A percentile compares a stretch with the other conserved stretches of the same genome.
Evolutionary conservation across 208 protist genomes (phyloP).

Genomic region (Jaenimonas drosophilae): DNA sequence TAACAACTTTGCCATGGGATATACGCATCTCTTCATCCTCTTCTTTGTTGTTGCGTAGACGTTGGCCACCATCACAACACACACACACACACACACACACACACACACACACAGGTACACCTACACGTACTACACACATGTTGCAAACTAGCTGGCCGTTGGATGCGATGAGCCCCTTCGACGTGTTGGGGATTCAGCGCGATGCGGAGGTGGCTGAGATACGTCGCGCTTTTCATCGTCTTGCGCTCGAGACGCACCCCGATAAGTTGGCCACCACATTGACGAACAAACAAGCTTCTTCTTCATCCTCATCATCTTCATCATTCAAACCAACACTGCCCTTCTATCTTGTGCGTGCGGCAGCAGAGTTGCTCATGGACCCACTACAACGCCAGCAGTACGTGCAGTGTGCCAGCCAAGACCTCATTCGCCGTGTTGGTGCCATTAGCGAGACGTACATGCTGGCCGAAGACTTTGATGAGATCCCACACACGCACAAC

Average conservation of each 20-base stretch:
- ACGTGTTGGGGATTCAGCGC: conserved; percentile 29
- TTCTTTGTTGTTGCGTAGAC: conserved; percentile 3
- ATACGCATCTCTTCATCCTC: neutral
- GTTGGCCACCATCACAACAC: neutral
- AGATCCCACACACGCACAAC: neutral
- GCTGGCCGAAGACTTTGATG: conserved; percentile 39
- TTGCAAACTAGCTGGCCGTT: too few relatives aligned
- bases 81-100: neutral
- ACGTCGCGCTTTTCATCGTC: conserved; percentile 43
- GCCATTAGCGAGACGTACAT: conserved; percentile 46
- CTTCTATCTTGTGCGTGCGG: conserved; percentile 61
- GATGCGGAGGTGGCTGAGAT: conserved; percentile 38
- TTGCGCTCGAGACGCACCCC: conserved; percentile 61
- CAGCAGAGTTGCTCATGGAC: conserved; percentile 57
- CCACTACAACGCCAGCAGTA: conserved; percentile 34
- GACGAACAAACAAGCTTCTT: neutral
- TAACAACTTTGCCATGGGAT: conserved; percentile 4
- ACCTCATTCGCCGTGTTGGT: too few relatives aligned
- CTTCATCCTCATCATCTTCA: neutral
- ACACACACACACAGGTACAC: conserved; percentile 3
- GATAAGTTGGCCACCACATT: conserved; percentile 26
- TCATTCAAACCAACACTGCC: neutral
- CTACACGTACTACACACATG: conserved; percentile 25
- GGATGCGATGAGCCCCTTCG: too few relatives aligned
- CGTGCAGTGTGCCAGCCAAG: conserved; percentile 25